Evolutionary conservation across 2,329 filamentous ascomycete species (phyloP), one percentile per base, ranked within the genome.

Genomic region (Metarhizium guizhouense): DNA sequence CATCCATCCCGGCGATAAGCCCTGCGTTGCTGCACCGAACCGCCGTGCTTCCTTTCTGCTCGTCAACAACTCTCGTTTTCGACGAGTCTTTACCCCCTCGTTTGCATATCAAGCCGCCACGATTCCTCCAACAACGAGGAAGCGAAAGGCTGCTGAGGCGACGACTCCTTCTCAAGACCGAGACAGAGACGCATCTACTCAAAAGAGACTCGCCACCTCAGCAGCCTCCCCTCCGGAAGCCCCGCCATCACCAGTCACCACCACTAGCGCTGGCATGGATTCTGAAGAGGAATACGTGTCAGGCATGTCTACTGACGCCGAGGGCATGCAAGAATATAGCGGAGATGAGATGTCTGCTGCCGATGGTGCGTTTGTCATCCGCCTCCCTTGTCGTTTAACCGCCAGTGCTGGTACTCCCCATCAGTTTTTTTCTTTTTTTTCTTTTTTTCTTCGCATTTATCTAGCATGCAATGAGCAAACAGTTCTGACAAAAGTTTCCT

Each of bases 221-320:
- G 76, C 76, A 20, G 20, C 14, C 69, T 58, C 61, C 42, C 60
- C 62, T 49, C 53, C 61, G 56, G 73, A 75, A 47, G 79, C 81
- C 45, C 83, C 84, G 25, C 80, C 81, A 16, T 82, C 81, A 5
- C 80, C 82, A 32, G 70, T 80, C 57, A 85, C 82, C 51, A 74
- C 70, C n/a, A 67, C 68, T 25, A 77, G 74, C 53, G 75, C 76
- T 70, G 82, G 77, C 60, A 96, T 96, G 92, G 91, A 96, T 75
- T 96, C 92, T 8, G 93, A 97, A 65, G 91, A 96, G 67, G 93
- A 96, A 58, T 92, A 92, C 71, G 87, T 94, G 81, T 95, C 88
- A 64, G 84, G 85, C 67, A 79, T 86, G 64, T 93, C 89, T 47
- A 95, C 65, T 61, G 86, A 86, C 47, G 85, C 86, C 55, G 86